Evolutionary conservation across 129 eudicot species (phyloP), one percentile per base, ranked within the genome.

Genomic region (Apium graveolens): DNA sequence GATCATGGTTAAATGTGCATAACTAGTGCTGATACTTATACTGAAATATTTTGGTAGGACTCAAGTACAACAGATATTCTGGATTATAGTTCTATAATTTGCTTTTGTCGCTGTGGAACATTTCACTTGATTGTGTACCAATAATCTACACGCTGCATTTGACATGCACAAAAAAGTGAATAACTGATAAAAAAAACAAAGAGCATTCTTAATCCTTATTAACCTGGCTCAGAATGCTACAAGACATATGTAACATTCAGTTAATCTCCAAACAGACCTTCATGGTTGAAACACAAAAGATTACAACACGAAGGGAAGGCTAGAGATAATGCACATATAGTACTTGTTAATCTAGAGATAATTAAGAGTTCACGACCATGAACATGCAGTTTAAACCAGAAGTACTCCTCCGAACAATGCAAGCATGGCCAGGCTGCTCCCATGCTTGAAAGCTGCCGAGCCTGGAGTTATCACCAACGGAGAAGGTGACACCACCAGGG

Each of bases 371-470:
- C 5, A 31, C 38, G 66, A 57, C 16, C 14, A n/a, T 29, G 11
- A 3, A 14, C 41, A 66, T 1, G 14, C 34, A 4, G 11, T 6
- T 57, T 70, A 51, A 79, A 53, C 78, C 63, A 80, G 18, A 32
- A 75, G n/a, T 24, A 70, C 46, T 55, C 66, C 81, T 27, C 73
- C 85, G 26, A 82, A 76, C 24, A 71, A 73, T 6, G 81, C 78
- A 70, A 70, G 12, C 24, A 77, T 60, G 38, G 74, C 73, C 32
- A 70, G 11, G 81, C 81, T 77, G 31, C 32, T 57, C 20, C 81
- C 68, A 43, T 82, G 85, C 76, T 41, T 55, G 70, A 29, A 82
- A 51, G 75, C 75, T 26, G 75, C 75, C 2, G 51, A 43, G 42
- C 32, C 32, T 43, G 46, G 34, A 29, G 17, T 17, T 18, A 20